Conservation (phyloP, 306 rosid genomes). For the Cucurbita ficifolia region DNA sequence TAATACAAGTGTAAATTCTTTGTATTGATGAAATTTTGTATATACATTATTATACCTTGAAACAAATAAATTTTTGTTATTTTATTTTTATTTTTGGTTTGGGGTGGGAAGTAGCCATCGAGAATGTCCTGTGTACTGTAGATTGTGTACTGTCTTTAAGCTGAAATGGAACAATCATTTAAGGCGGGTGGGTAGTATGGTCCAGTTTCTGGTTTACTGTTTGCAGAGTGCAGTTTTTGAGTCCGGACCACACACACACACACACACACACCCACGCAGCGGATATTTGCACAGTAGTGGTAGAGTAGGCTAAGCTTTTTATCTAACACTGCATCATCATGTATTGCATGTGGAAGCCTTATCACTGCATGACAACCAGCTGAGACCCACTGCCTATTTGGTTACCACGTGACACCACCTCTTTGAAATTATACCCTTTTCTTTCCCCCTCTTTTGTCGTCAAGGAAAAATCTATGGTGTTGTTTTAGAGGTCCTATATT, state of each 20-base stretch:
- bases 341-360: conserved; percentile 3
- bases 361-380: neutral
- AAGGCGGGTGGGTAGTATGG: conserved; percentile 4
- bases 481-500: neutral
- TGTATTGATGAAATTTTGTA: neutral
- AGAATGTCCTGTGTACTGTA: conserved; percentile 3
- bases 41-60: neutral
- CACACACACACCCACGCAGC: neutral
- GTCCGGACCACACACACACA: neutral
- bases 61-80: neutral
- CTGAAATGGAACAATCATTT: neutral
- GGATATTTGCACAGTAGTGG: neutral
- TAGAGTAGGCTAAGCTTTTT: neutral
- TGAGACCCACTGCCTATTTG: conserved; percentile 2
- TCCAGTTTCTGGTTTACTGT: conserved; percentile 4
- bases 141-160: neutral
- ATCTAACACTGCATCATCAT: neutral
- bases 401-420: conserved; percentile 1
- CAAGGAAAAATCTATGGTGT: neutral
- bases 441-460: neutral
- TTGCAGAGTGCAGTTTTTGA: neutral
- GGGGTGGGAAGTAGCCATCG: neutral
- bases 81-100: neutral
- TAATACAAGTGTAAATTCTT: conserved; percentile 3
- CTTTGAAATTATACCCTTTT: neutral